Evolutionary conservation across 805 yeast species (phyloP).

Genomic region (Candida hungchunana): DNA sequence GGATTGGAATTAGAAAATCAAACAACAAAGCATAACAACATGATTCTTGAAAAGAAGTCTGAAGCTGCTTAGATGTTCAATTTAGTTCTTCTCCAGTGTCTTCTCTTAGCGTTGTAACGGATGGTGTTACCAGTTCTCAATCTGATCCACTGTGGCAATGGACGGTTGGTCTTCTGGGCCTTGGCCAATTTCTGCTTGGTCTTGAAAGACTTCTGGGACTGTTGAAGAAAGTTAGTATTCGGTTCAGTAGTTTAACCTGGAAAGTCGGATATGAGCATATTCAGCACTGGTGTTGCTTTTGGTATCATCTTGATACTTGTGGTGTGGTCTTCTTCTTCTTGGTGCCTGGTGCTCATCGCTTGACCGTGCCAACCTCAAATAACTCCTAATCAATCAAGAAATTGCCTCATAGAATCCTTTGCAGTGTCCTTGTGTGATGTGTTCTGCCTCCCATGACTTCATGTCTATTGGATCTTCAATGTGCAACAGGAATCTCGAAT

Average conservation of each 20-base stretch:
- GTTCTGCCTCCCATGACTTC: too few species aligned
- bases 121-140: slow-evolving; percentile 96
- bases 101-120: slow-evolving; percentile 99
- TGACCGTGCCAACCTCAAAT: too few species aligned
- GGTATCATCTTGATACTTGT: too few species aligned
- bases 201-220: slow-evolving; percentile 94
- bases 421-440: not conserved
- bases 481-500: too few species aligned
- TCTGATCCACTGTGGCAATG: slow-evolving; percentile 99
- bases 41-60: slow-evolving; percentile 1
- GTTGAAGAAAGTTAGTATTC: slow-evolving; percentile 18
- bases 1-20: slow-evolving; percentile 10
- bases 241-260: too few species aligned
- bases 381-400: too few species aligned
- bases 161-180: slow-evolving; percentile 99
- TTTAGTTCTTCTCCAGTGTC: slow-evolving; percentile 99
- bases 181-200: slow-evolving; percentile 98
- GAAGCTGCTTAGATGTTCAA: slow-evolving; percentile 70
- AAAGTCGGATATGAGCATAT: too few species aligned
- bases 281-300: too few species aligned
- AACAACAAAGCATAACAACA: slow-evolving; percentile 11
- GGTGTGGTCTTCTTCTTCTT: too few species aligned
- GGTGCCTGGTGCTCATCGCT: too few species aligned
- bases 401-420: not conserved
- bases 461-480: too few species aligned